Percentiles rank a stretch among this genome's conserved stretches.
These are phyloP conservation scores for Trichoderma sp. DNA, from an alignment of 2,329 filamentous ascomycete genomes.

Conservation along the genomic window DNA sequence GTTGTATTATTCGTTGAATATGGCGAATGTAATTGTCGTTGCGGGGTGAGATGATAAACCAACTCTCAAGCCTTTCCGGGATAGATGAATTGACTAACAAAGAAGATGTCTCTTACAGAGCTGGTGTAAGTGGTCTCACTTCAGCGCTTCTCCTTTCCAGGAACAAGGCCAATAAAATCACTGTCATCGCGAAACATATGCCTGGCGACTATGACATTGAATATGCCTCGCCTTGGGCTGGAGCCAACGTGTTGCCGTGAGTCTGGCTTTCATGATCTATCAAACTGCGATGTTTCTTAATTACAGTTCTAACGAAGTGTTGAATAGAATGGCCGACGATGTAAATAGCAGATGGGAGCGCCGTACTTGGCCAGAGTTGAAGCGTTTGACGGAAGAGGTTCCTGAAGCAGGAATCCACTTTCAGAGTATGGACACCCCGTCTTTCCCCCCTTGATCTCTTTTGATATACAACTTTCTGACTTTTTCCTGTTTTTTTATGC, in stretches of 20 bases:
- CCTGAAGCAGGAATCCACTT: conserved; percentile 83
- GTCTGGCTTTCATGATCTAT: conserved; percentile 37
- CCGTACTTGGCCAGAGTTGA: conserved; percentile 66
- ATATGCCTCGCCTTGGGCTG: conserved; percentile 89
- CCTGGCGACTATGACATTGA: conserved; percentile 91
- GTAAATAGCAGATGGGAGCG: conserved; percentile 60
- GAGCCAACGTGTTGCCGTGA: conserved; percentile 77
- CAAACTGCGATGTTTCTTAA: neutral
- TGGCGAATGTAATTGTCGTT: conserved; percentile 42
- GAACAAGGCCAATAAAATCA: conserved; percentile 56
- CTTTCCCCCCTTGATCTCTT: fast-evolving
- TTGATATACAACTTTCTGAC: neutral
- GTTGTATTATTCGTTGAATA: conserved; percentile 15
- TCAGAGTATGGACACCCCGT: conserved; percentile 55
- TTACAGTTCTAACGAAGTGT: neutral
- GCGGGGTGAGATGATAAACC: conserved; percentile 39
- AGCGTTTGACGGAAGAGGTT: conserved; percentile 62
- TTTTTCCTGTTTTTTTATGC: neutral
- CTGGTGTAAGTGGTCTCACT: conserved; percentile 57
- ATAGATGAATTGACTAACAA: neutral
- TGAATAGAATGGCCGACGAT: conserved; percentile 48
- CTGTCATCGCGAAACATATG: conserved; percentile 84
- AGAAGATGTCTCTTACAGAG: conserved; percentile 37
- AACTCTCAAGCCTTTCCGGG: neutral
- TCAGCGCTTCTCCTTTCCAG: conserved; percentile 54